Percentiles rank a stretch among this genome's conserved stretches.
These are phyloP conservation scores for Hyphodiscus hymeniophilus DNA, from an alignment of 495 filamentous ascomycete species.

Conservation along the genomic window DNA sequence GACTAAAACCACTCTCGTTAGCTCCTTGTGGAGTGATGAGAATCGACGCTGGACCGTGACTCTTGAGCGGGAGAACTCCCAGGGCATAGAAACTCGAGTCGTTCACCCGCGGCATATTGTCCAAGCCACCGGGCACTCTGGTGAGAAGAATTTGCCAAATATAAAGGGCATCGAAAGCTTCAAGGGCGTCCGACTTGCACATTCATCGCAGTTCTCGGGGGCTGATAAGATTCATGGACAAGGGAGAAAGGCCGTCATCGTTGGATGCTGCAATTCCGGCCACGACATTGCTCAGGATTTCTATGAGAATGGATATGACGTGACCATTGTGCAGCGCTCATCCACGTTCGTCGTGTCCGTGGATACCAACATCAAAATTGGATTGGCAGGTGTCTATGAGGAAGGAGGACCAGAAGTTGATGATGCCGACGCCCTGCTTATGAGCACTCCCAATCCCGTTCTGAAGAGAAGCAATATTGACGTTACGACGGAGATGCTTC, in stretches of 20 bases:
- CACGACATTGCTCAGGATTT: conserved; percentile 81
- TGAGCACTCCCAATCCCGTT: conserved; percentile 49
- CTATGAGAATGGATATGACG: conserved; percentile 68
- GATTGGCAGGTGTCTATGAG: conserved; percentile 44
- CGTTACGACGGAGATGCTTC: conserved; percentile 37
- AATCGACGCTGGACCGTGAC: conserved; percentile 47
- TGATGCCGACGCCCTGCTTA: conserved; percentile 51
- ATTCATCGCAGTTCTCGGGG: conserved; percentile 62
- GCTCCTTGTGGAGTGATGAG: conserved; percentile 37
- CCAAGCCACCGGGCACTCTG: conserved; percentile 57
- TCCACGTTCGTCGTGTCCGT: conserved; percentile 62
- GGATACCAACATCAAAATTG: conserved; percentile 32
- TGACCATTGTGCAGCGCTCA: conserved; percentile 76
- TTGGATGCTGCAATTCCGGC: conserved; percentile 72
- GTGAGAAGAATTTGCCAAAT: conserved; percentile 52
- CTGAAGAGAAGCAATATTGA: conserved; percentile 47
- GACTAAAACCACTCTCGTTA: conserved; percentile 35
- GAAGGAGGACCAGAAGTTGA: conserved; percentile 54
- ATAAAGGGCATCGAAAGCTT: conserved; percentile 58
- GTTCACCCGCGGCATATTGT: conserved; percentile 49
- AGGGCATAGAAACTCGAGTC: conserved; percentile 22
- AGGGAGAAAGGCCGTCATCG: conserved; percentile 62
- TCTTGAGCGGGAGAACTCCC: conserved; percentile 35
- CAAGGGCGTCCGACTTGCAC: conserved; percentile 51
- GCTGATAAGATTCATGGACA: conserved; percentile 36